These are phyloP conservation scores for Fomitopsis palustris DNA, from an alignment of 1,284 basidiomycete genomes.

Conservation along the genomic window DNA sequence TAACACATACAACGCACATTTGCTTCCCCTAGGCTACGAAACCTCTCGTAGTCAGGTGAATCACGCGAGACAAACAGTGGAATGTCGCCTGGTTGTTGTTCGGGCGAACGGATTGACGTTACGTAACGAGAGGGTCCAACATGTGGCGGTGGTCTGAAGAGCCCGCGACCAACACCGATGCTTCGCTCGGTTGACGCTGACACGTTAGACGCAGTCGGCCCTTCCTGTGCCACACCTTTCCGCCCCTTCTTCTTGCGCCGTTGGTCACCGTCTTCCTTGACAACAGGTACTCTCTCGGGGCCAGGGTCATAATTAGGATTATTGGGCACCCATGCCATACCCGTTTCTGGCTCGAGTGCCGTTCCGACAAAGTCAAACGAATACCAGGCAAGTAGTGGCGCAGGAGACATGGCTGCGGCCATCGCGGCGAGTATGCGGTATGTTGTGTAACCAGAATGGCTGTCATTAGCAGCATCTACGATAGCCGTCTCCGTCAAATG, in stretches of 20 bases:
- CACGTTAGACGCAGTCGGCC: not conserved
- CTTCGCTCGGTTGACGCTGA: too few relatives aligned
- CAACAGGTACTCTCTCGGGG: slow-evolving; percentile 31
- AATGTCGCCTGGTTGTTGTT: not conserved
- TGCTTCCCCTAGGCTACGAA: not conserved
- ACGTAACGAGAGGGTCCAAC: not conserved
- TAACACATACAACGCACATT: not conserved
- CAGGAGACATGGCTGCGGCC: slow-evolving; percentile 34
- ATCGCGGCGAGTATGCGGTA: slow-evolving; percentile 43
- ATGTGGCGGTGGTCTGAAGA: not conserved
- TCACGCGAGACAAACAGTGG: not conserved
- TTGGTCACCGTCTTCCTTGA: not conserved
- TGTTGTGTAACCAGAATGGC: slow-evolving; percentile 52
- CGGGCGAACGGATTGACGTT: not conserved
- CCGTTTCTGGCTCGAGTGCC: slow-evolving; percentile 35
- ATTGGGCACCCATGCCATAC: slow-evolving; percentile 43
- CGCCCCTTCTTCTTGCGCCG: not conserved
- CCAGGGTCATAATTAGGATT: slow-evolving; percentile 73
- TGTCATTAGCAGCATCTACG: slow-evolving; percentile 72
- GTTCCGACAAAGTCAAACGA: slow-evolving; percentile 53
- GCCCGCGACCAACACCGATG: too few relatives aligned
- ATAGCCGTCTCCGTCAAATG: slow-evolving; percentile 8
- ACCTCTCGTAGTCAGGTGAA: not conserved
- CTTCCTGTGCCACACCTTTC: not conserved
- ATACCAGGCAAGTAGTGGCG: slow-evolving; percentile 46